Conservation (phyloP, 306 rosid genomes). For the Gillenia trifoliata region DNA sequence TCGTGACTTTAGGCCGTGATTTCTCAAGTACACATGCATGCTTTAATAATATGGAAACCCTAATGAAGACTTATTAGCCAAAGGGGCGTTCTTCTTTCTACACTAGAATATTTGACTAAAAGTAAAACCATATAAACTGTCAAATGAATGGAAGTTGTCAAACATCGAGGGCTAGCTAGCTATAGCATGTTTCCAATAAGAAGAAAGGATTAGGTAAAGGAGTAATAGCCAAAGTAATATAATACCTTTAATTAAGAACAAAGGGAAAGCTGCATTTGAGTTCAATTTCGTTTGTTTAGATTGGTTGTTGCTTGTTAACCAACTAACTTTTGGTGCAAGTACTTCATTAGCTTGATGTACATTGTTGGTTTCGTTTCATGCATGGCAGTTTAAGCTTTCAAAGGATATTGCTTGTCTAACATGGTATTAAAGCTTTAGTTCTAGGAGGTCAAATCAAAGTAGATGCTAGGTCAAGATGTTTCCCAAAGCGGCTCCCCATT, state of each 20-base stretch:
- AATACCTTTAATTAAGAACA: no score
- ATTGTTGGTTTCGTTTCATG: background rate
- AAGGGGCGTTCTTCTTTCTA: no score
- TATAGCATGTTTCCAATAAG: background rate
- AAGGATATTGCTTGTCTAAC: background rate
- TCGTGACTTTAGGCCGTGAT: background rate
- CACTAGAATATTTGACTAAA: background rate
- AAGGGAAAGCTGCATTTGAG: no score
- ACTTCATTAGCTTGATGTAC: background rate
- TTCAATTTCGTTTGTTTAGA: background rate
- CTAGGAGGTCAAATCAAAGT: background rate
- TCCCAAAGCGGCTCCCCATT: no score
- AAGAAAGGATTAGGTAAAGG: background rate
- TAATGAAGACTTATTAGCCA: background rate
- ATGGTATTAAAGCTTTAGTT: background rate
- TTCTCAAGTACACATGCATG: background rate
- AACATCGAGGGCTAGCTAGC: no score
- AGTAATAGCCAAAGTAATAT: background rate
- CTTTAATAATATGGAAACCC: background rate
- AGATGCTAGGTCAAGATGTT: no score
- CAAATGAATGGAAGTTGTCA: background rate
- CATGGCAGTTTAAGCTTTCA: background rate
- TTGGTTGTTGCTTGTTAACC: background rate
- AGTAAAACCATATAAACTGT: background rate
- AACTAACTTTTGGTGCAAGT: background rate